Percentiles rank a stretch among this genome's conserved stretches.
These are phyloP conservation scores for Penicillium verhagenii DNA, from an alignment of 495 filamentous ascomycete species.

Conservation along the genomic window DNA sequence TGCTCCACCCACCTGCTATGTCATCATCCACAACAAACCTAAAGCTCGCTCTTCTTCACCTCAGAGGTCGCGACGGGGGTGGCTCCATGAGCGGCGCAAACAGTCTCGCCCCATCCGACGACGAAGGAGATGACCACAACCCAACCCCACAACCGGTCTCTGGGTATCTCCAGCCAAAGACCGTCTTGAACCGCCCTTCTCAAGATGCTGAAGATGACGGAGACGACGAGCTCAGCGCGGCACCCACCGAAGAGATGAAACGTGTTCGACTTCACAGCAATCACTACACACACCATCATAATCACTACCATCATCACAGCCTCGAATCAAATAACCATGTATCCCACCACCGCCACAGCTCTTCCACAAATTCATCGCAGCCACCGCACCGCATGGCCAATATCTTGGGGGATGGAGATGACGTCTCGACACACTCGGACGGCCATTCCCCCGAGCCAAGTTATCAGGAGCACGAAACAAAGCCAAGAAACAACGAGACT, in stretches of 20 bases:
- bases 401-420: constrained; percentile 41
- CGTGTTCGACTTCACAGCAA: constrained; percentile 27
- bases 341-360: constrained; percentile 17
- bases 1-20: constrained; percentile 31
- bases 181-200: constrained; percentile 17
- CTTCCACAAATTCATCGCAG: constrained; percentile 22
- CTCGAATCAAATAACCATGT: constrained; percentile 10
- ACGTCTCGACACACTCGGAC: constrained; percentile 18
- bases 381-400: constrained; percentile 39
- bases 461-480: not conserved
- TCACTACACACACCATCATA: constrained; percentile 23
- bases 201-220: constrained; percentile 48
- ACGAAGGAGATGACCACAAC: constrained; percentile 27
- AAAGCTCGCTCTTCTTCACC: constrained; percentile 36
- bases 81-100: constrained; percentile 44
- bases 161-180: constrained; percentile 1
- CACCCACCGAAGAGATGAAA: constrained; percentile 22
- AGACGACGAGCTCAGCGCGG: constrained; percentile 51
- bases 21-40: constrained; percentile 21
- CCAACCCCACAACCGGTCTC: not conserved
- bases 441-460: constrained; percentile 5
- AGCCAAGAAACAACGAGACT: not conserved
- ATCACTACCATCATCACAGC: constrained; percentile 23
- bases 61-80: constrained; percentile 45
- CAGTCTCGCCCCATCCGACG: constrained; percentile 42